These are phyloP conservation scores for Trametes sp. DNA, from an alignment of 1,284 basidiomycete genomes.

Conservation along the genomic window DNA sequence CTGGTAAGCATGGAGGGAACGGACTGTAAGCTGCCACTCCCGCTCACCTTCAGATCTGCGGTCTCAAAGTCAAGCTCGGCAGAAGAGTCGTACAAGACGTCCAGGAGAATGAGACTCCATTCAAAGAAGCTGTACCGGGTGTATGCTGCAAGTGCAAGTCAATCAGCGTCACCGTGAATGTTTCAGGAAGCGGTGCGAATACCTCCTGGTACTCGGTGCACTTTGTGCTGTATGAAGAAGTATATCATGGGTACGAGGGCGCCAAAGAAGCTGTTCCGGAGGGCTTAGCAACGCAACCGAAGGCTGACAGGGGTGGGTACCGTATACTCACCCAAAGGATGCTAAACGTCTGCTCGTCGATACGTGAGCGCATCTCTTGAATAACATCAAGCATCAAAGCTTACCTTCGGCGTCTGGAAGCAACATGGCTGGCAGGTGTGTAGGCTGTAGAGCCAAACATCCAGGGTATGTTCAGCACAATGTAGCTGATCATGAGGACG, in stretches of 20 bases:
- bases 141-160: conserved; percentile 65
- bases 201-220: conserved; percentile 83
- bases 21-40: too few relatives aligned
- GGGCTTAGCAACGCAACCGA: neutral
- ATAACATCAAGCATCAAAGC: conserved; percentile 24
- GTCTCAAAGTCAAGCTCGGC: conserved; percentile 67
- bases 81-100: conserved; percentile 81
- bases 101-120: conserved; percentile 84
- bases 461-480: conserved; percentile 86
- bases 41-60: conserved; percentile 58
- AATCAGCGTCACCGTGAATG: neutral
- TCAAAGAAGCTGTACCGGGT: conserved; percentile 88
- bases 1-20: neutral
- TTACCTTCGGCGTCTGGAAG: conserved; percentile 61
- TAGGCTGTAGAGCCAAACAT: conserved; percentile 78
- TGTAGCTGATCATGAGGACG: conserved; percentile 88
- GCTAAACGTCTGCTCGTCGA: conserved; percentile 57
- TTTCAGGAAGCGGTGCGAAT: neutral
- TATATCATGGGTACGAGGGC: conserved; percentile 80
- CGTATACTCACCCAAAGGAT: conserved; percentile 58
- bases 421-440: conserved; percentile 52
- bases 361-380: conserved; percentile 5
- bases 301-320: conserved; percentile 21
- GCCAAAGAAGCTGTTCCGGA: conserved; percentile 65
- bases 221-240: conserved; percentile 87